Evolutionary conservation across 140 eudicot species (phyloP).

Genomic region (Cichorium intybus): DNA sequence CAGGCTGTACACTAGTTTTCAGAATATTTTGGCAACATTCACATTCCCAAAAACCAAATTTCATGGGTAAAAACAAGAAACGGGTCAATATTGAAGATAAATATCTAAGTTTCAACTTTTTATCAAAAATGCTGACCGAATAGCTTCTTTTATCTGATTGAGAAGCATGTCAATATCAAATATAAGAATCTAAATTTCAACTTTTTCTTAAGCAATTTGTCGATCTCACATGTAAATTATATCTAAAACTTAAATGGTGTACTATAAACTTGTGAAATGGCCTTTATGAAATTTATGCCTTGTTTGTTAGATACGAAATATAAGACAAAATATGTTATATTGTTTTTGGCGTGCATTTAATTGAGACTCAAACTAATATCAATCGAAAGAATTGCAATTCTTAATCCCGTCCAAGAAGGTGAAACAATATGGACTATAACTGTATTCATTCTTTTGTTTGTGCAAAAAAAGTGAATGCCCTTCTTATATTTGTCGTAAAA

Average conservation of each 20-base stretch:
- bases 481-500: background rate
- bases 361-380: background rate
- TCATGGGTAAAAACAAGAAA: background rate
- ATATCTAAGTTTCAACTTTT: too few species aligned
- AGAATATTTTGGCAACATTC: constrained; percentile 13
- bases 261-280: background rate
- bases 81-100: too few species aligned
- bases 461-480: background rate
- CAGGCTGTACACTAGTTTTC: background rate
- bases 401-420: too few species aligned
- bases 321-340: background rate
- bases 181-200: too few species aligned
- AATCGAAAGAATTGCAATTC: too few species aligned
- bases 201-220: background rate
- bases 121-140: too few species aligned
- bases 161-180: background rate
- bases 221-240: background rate
- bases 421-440: background rate
- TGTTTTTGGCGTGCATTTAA: background rate
- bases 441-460: background rate
- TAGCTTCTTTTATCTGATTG: too few species aligned
- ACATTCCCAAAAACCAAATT: constrained; percentile 4
- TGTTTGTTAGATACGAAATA: too few species aligned
- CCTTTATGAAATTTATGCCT: too few species aligned
- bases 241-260: background rate